Conservation (phyloP, 2,329 filamentous ascomycete species). For the Colletotrichum graminicola region DNA sequence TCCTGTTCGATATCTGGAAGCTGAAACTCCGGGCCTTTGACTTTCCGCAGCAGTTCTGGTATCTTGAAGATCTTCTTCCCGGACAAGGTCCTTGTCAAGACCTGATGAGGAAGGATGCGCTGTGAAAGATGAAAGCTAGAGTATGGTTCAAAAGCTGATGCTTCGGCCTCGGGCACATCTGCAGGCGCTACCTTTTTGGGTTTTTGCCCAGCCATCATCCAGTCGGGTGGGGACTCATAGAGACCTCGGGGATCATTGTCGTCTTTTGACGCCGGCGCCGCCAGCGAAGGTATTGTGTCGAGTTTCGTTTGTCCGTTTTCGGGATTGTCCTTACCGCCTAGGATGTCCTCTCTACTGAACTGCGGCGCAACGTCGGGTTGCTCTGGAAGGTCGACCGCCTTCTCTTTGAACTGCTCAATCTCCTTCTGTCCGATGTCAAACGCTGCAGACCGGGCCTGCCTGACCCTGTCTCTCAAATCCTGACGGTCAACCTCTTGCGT, state of each 20-base stretch:
- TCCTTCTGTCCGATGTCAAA: conserved; percentile 70
- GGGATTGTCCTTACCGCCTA: conserved; percentile 52
- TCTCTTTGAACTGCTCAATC: conserved; percentile 70
- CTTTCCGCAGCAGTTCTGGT: conserved; percentile 81
- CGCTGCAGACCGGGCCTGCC: conserved; percentile 64
- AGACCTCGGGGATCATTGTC: conserved; percentile 30
- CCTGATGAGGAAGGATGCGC: conserved; percentile 84
- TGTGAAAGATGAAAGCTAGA: conserved; percentile 87
- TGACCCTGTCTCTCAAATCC: conserved; percentile 65
- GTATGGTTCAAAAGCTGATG: conserved; percentile 84
- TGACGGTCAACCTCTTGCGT: conserved; percentile 64
- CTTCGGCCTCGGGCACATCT: conserved; percentile 59
- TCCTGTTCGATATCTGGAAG: conserved; percentile 88
- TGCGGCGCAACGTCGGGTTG: conserved; percentile 59
- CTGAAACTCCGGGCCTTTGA: conserved; percentile 86
- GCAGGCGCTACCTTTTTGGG: conserved; percentile 48
- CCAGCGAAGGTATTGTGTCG: conserved; percentile 15
- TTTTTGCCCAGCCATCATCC: conserved; percentile 29
- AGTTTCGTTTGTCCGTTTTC: conserved; percentile 29
- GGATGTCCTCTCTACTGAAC: conserved; percentile 74
- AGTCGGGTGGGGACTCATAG: conserved; percentile 34
- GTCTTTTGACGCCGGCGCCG: conserved; percentile 14
- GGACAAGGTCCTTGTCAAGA: conserved; percentile 81
- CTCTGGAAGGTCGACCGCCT: conserved; percentile 67
- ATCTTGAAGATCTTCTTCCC: conserved; percentile 83